phyloP scores from a whole-genome alignment of 768 basidiomycete species.

The Astraeus odoratus region DNA sequence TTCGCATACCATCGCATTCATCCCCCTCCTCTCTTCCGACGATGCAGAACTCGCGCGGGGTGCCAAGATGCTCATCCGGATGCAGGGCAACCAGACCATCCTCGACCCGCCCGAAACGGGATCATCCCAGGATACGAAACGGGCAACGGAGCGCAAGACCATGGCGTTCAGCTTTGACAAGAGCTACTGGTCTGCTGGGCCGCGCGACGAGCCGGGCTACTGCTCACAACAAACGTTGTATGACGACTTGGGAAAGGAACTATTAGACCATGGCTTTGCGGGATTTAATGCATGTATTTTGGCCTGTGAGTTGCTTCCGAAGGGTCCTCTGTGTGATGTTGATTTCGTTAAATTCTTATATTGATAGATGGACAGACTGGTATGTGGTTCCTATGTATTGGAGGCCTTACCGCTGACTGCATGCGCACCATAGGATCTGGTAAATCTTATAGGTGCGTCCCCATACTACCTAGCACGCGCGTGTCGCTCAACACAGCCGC shows the following conservation, averaged over 20 bases:
- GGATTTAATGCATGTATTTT: slow-evolving; percentile 99
- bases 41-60: slow-evolving; percentile 81
- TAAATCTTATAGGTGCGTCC: slow-evolving; percentile 79
- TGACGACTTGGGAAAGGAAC: slow-evolving; percentile 88
- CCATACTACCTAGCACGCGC: not conserved
- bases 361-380: slow-evolving; percentile 74
- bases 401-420: slow-evolving; percentile 3
- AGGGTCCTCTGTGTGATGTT: not conserved
- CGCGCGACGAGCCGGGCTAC: slow-evolving; percentile 82
- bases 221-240: slow-evolving; percentile 94
- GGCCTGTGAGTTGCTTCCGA: slow-evolving; percentile 69
- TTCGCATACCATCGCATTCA: not conserved
- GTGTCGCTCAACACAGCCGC: not conserved
- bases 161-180: slow-evolving; percentile 95
- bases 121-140: slow-evolving; percentile 60
- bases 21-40: not conserved
- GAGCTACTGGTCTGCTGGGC: slow-evolving; percentile 94
- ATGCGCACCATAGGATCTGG: slow-evolving; percentile 57
- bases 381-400: slow-evolving; percentile 30
- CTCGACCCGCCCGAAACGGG: slow-evolving; percentile 84
- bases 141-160: slow-evolving; percentile 84
- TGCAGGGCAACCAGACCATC: slow-evolving; percentile 91
- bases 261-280: slow-evolving; percentile 91
- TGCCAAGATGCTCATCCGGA: slow-evolving; percentile 89
- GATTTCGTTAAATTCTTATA: not conserved